Conservation (phyloP, 2,329 filamentous ascomycete genomes). For the Tolypocladium album region DNA sequence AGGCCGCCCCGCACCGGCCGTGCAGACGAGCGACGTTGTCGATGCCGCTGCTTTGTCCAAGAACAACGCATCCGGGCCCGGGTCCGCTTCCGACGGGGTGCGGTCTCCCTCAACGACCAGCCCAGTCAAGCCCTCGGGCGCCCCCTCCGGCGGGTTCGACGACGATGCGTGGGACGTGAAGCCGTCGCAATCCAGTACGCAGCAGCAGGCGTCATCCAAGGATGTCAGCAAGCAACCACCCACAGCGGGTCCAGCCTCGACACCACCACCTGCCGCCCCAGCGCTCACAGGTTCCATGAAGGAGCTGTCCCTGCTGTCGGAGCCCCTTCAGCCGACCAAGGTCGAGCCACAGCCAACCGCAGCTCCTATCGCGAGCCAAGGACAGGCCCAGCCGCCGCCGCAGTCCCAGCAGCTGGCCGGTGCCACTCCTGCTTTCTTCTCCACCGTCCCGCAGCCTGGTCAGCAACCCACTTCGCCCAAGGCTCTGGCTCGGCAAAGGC, state of each 20-base stretch:
- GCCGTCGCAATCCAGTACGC: slow-evolving; percentile 47
- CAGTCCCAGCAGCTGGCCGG: slow-evolving; percentile 36
- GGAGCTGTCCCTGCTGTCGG: slow-evolving; percentile 42
- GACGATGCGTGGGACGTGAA: slow-evolving; percentile 98
- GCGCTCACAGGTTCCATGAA: slow-evolving; percentile 45
- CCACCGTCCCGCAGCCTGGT: slow-evolving; percentile 27
- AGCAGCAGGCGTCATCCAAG: slow-evolving; percentile 18
- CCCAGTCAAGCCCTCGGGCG: slow-evolving; percentile 17
- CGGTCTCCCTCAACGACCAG: slow-evolving; percentile 12
- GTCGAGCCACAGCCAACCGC: slow-evolving; percentile 19
- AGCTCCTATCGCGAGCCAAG: not conserved
- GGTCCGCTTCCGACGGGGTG: slow-evolving; percentile 9
- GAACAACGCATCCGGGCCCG: slow-evolving; percentile 24
- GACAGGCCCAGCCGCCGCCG: slow-evolving; percentile 8
- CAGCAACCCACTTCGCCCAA: slow-evolving; percentile 23
- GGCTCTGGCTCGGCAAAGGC: slow-evolving; percentile 48
- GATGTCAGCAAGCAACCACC: slow-evolving; percentile 14
- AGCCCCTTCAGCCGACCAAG: slow-evolving; percentile 42
- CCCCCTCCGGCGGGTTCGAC: slow-evolving; percentile 58
- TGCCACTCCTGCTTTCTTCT: slow-evolving; percentile 50
- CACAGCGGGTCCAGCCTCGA: slow-evolving; percentile 7
- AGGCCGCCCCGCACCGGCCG: slow-evolving; percentile 75
- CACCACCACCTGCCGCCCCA: slow-evolving; percentile 10
- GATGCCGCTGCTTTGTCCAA: slow-evolving; percentile 78
- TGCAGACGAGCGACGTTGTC: slow-evolving; percentile 75